Evolutionary conservation across 371 early-diverging fungal species (phyloP).

Genomic region (Mucor racemosus): DNA sequence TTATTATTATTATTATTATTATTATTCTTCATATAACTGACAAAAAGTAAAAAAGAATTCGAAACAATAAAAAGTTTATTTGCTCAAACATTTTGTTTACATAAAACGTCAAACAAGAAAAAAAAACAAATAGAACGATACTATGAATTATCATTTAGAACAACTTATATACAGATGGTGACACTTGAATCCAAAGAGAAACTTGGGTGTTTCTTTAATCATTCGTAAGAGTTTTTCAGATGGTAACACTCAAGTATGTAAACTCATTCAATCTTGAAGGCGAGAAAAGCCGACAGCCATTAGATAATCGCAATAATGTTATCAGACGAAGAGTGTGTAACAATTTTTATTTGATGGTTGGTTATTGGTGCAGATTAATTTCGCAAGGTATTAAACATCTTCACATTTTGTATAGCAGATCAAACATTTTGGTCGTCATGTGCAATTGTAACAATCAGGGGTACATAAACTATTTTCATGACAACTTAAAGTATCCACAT

Average conservation of each 20-base stretch:
- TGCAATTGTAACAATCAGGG: neutral
- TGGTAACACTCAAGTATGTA: neutral
- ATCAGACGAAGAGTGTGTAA: neutral
- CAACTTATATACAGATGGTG: neutral
- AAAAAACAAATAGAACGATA: neutral
- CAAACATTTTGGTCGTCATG: neutral
- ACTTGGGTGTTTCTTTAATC: neutral
- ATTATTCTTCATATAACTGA: too few relatives aligned
- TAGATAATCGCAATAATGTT: neutral
- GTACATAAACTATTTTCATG: neutral
- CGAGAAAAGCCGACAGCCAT: neutral
- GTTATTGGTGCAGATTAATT: slow-evolving; percentile 3
- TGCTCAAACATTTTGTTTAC: neutral
- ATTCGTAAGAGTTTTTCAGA: neutral
- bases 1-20: too few relatives aligned
- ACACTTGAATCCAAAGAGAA: slow-evolving; percentile 4
- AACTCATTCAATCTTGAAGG: neutral
- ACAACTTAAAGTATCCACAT: neutral
- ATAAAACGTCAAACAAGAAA: neutral
- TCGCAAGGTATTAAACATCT: neutral
- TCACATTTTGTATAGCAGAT: neutral
- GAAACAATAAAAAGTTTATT: neutral
- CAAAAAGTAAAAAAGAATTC: neutral
- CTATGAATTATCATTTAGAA: neutral
- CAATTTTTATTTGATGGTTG: neutral